Evolutionary conservation across 2,329 filamentous ascomycete genomes (phyloP), one percentile per base, ranked within the genome.

Genomic region (Nectriaceae sp.): DNA sequence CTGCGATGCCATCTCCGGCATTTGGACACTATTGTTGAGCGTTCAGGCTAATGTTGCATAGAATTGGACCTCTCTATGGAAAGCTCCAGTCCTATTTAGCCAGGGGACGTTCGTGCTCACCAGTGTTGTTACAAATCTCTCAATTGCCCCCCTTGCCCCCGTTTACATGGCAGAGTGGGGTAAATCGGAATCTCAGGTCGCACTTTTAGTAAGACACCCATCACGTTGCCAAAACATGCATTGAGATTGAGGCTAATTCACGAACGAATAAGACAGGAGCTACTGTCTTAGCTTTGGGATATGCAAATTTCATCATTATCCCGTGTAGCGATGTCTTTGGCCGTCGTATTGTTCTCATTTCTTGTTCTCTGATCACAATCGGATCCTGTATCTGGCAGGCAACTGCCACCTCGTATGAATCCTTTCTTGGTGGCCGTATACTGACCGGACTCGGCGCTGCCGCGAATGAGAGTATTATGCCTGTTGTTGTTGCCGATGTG

Each of bases 11-110:
- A n/a, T n/a, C n/a, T n/a, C n/a, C n/a, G n/a, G n/a, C n/a, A n/a
- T n/a, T n/a, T n/a, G n/a, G n/a, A n/a, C n/a, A n/a, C n/a, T n/a
- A n/a, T n/a, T 31, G 40, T 42, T 18, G 15, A 21, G 18, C 40
- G 4, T 19, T 24, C 10, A 26, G 21, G 26, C 10, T 31, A 31
- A 31, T 31, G 26, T 8, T 10, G 10, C 26, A 31, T 18, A 42
- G 40, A 42, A 42, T 19, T 42, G 40, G 40, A 31, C 40, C 11
- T 26, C n/a, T 26, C 31, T 42, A 20, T 42, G 40, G 40, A 42
- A 42, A 20, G 21, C 19, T 19, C 31, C 18, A 18, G 40, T 42
- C n/a, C 22, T 35, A 11, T 42, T 42, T 21, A 33, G 21, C 19
- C 22, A 42, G 11, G 40, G 26, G 11, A 31, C 19, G 11, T 42